Evolutionary conservation across 129 eudicot species (phyloP).

Genomic region (sunflower (Helianthus annuus)): HanXRQr2.0-SUNRISE NC_035440.2:163351635-163352134

Average conservation of each 20-base stretch:
- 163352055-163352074: conserved; percentile 15
- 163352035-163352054: neutral
- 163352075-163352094: conserved; percentile 41
- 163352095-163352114: conserved; percentile 35
- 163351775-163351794: conserved; percentile 66
- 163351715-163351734: conserved; percentile 45
- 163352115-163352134: conserved; percentile 62
- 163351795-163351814: conserved; percentile 62
- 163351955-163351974: conserved; percentile 35
- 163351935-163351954: conserved; percentile 23
- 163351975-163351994: conserved; percentile 39
- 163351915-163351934: conserved; percentile 39
- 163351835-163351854: neutral
- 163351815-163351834: conserved; percentile 48
- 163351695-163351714: conserved; percentile 7
- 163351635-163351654: neutral
- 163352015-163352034: neutral
- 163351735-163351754: conserved; percentile 41
- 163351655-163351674: neutral
- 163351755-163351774: conserved; percentile 42
- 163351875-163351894: neutral
- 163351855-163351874: neutral
- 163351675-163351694: conserved; percentile 9
- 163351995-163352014: conserved; percentile 46
- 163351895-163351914: neutral